phyloP scores from a whole-genome alignment of 257 asterid species.

The Coffea canephora region DNA sequence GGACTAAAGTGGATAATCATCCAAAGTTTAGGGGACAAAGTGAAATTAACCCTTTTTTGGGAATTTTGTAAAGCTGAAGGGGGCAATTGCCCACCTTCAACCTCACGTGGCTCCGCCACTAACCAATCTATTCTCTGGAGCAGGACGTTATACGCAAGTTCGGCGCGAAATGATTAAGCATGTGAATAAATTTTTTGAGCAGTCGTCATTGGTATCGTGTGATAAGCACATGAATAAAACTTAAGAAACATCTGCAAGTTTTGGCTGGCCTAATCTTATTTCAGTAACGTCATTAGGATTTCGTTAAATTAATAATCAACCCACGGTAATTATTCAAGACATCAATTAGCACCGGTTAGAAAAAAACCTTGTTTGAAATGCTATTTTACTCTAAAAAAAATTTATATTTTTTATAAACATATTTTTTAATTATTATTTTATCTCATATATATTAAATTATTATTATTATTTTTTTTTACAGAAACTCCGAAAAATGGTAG shows the following conservation, averaged over 20 bases:
- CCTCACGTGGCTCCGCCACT: no score
- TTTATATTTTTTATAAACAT: no score
- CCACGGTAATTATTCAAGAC: not conserved
- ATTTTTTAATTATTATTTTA: no score
- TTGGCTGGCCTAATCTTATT: not conserved
- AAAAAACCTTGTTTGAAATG: not conserved
- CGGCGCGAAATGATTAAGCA: not conserved
- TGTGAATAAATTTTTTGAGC: not conserved
- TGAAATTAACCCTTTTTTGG: no score
- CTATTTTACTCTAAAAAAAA: no score
- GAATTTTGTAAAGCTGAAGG: no score
- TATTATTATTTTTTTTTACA: no score
- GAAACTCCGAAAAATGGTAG: no score
- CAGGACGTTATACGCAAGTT: not conserved
- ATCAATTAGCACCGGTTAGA: not conserved
- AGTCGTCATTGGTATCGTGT: not conserved
- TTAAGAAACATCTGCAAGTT: not conserved
- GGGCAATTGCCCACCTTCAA: no score
- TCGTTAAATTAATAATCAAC: not conserved
- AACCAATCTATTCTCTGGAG: not conserved
- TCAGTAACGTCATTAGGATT: not conserved
- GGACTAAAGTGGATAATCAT: no score
- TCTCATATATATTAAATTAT: no score
- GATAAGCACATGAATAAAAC: not conserved
- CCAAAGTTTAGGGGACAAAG: no score